A percentile compares a stretch with the other conserved stretches of the same genome.
Evolutionary conservation across 1,139 yeast genomes (phyloP).

Genomic region (Geotrichum reessii): DNA sequence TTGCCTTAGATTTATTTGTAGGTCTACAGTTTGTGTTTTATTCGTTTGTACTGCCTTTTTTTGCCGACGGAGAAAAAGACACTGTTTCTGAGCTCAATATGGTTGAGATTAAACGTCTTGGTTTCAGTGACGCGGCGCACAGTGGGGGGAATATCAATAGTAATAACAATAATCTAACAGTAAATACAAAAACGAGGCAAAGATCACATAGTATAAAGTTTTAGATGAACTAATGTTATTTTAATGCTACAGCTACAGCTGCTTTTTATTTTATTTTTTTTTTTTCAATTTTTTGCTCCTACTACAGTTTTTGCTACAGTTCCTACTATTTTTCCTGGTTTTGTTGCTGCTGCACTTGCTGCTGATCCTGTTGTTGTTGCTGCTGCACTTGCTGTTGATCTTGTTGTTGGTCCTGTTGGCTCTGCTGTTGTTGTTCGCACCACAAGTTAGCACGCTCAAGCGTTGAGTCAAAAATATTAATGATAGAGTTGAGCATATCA

Average conservation of each 20-base stretch:
- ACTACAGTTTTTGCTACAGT: background rate
- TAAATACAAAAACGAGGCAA: conserved; percentile 3
- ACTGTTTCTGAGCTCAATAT: background rate
- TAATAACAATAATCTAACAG: background rate
- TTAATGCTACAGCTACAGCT: background rate
- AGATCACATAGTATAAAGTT: conserved; percentile 12
- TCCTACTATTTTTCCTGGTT: background rate
- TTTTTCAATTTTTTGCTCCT: background rate
- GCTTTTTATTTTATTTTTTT: background rate
- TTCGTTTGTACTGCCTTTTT: conserved; percentile 13
- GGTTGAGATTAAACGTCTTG: background rate
- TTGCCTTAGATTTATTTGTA: conserved; percentile 66
- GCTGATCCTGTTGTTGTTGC: background rate
- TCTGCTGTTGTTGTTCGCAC: background rate
- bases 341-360: background rate
- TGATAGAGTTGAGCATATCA: conserved; percentile 79
- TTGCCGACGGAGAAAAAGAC: background rate
- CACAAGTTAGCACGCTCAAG: conserved; percentile 68
- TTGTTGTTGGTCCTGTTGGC: background rate
- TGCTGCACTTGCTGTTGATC: background rate
- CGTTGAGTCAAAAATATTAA: conserved; percentile 77
- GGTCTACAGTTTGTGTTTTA: conserved; percentile 69
- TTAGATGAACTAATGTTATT: background rate
- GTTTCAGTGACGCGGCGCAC: background rate
- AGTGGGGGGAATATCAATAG: background rate